Percentiles rank a stretch among this genome's conserved stretches.
phyloP scores from a whole-genome alignment of 2,329 filamentous ascomycete species.

The Aspergillus phoenicis region DNA sequence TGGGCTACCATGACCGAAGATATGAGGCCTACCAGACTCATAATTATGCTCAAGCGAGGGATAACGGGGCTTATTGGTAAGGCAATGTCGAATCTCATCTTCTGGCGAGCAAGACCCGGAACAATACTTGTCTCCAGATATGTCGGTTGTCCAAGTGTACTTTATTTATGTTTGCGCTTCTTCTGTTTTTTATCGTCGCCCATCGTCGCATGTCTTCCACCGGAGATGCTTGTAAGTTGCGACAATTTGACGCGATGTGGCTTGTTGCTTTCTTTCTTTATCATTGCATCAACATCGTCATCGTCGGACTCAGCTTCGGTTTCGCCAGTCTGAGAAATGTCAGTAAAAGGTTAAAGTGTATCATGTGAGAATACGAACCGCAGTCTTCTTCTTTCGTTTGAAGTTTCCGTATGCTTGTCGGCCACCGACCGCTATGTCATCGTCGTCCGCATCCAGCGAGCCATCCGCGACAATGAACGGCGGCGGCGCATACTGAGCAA shows the following conservation, averaged over 20 bases:
- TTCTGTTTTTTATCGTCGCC: constrained; percentile 25
- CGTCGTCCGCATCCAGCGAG: constrained; percentile 38
- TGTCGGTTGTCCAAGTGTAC: not conserved
- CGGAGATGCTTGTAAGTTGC: constrained; percentile 37
- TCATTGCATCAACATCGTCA: constrained; percentile 10
- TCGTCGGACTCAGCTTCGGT: constrained; percentile 17
- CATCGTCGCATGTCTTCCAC: constrained; percentile 18
- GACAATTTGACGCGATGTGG: constrained; percentile 21
- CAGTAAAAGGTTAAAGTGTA: constrained; percentile 4
- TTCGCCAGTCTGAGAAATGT: constrained; percentile 10
- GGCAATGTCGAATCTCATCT: not conserved
- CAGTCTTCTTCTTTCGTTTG: constrained; percentile 36
- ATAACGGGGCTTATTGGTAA: too few relatives aligned
- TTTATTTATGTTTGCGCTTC: constrained; percentile 29
- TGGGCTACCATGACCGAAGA: too few relatives aligned
- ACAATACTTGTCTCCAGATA: not conserved
- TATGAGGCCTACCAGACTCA: too few relatives aligned
- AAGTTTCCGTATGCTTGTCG: constrained; percentile 44
- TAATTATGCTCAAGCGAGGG: too few relatives aligned
- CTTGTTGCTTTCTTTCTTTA: constrained; percentile 21
- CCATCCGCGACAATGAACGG: constrained; percentile 36
- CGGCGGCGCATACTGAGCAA: constrained; percentile 22
- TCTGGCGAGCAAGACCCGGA: not conserved
- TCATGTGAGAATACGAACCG: constrained; percentile 23
- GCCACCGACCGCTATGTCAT: constrained; percentile 33